Evolutionary conservation across 345 rosid species (phyloP).

Genomic region (Chamaenerion angustifolium): DNA sequence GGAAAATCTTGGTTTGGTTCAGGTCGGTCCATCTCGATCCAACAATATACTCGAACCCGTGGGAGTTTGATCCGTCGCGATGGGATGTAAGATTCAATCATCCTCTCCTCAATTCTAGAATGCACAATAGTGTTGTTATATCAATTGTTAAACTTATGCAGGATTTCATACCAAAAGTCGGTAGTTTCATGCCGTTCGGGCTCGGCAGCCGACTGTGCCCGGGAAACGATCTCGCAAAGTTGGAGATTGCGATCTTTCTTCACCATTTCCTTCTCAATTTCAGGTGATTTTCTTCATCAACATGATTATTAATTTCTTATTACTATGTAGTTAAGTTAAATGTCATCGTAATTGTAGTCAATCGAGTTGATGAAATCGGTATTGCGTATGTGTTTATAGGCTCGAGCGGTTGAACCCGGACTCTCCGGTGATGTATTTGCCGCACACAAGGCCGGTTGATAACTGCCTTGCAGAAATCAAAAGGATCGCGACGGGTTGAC

Average conservation of each 20-base stretch:
- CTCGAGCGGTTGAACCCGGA: slow-evolving; percentile 31
- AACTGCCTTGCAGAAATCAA: slow-evolving; percentile 41
- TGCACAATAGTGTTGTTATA: no score
- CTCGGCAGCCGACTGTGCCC: slow-evolving; percentile 74
- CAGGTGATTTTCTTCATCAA: slow-evolving; percentile 12
- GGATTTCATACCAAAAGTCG: slow-evolving; percentile 46
- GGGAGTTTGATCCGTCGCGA: slow-evolving; percentile 62
- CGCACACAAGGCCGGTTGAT: slow-evolving; percentile 51
- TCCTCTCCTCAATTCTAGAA: background rate
- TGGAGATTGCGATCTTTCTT: slow-evolving; percentile 64
- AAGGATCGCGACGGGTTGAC: background rate
- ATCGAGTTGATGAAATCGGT: background rate
- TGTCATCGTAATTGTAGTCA: background rate
- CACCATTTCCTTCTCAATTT: slow-evolving; percentile 71
- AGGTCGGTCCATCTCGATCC: slow-evolving; percentile 58
- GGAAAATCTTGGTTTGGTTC: slow-evolving; percentile 80
- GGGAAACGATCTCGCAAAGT: slow-evolving; percentile 82
- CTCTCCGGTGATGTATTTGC: slow-evolving; percentile 19
- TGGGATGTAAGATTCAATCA: slow-evolving; percentile 53
- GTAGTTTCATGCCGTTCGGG: slow-evolving; percentile 74
- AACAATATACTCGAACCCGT: slow-evolving; percentile 50
- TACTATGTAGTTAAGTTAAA: no score
- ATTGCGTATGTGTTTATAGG: slow-evolving; percentile 9
- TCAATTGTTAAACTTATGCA: no score
- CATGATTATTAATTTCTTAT: no score